These are phyloP conservation scores for Phytopythium kandeliae DNA, from an alignment of 352 stramenopile species.

Conservation along the genomic window DNA sequence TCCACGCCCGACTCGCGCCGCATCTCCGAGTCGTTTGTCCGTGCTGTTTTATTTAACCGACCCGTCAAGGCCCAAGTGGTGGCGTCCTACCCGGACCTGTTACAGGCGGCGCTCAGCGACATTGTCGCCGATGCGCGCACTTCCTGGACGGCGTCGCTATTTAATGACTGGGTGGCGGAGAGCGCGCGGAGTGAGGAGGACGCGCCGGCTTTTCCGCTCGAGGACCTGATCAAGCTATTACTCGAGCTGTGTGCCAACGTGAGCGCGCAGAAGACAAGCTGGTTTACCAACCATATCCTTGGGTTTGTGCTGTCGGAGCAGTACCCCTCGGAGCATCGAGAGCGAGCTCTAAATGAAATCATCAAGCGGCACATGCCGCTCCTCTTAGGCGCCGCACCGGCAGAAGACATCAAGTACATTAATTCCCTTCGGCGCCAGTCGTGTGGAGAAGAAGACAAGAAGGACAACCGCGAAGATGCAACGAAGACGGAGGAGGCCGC, in stretches of 20 bases:
- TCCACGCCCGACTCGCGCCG: slow-evolving; percentile 14
- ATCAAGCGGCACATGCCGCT: slow-evolving; percentile 36
- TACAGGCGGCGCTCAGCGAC: slow-evolving; percentile 31
- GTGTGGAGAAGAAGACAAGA: not conserved
- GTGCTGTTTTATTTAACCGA: slow-evolving; percentile 27
- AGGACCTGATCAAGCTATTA: slow-evolving; percentile 35
- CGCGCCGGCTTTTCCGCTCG: slow-evolving; percentile 8
- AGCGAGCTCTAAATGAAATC: slow-evolving; percentile 24
- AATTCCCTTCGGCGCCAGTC: not conserved
- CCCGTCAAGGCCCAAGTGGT: slow-evolving; percentile 6
- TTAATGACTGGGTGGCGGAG: slow-evolving; percentile 17
- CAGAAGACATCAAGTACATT: slow-evolving; percentile 6
- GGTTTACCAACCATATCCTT: slow-evolving; percentile 69
- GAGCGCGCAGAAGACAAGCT: slow-evolving; percentile 63
- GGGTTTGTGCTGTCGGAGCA: slow-evolving; percentile 38
- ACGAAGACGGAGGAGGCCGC: not conserved
- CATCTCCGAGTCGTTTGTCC: slow-evolving; percentile 36
- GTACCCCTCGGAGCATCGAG: slow-evolving; percentile 19
- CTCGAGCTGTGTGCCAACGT: slow-evolving; percentile 38
- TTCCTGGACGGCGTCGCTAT: slow-evolving; percentile 4
- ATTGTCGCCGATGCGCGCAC: slow-evolving; percentile 22
- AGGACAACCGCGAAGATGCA: not conserved
- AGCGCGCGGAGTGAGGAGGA: slow-evolving; percentile 13
- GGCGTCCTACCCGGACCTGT: slow-evolving; percentile 12
- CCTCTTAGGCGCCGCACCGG: slow-evolving; percentile 37